Percentiles rank a stretch among this genome's conserved stretches.
phyloP scores from a whole-genome alignment of 2,329 filamentous ascomycete genomes.

The Acephala macrosclerotiorum region DNA sequence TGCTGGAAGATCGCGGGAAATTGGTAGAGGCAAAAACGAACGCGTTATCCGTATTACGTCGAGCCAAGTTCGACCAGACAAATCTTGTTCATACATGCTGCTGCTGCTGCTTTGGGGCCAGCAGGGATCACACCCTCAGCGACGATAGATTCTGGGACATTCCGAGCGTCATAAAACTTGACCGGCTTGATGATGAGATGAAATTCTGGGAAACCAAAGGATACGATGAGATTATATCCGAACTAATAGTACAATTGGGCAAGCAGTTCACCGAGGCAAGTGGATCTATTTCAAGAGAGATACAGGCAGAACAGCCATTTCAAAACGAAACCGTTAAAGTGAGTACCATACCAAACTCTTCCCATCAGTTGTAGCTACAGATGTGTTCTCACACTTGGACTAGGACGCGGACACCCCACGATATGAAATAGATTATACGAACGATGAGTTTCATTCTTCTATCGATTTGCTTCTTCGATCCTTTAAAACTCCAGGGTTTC shows the following conservation, averaged over 20 bases:
- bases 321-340: conserved; percentile 7
- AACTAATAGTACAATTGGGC: conserved; percentile 10
- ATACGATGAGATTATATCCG: conserved; percentile 11
- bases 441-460: too few relatives aligned
- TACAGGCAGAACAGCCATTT: conserved; percentile 12
- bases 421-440: too few relatives aligned
- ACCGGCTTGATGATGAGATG: too few relatives aligned
- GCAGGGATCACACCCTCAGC: background rate
- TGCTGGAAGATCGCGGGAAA: conserved; percentile 13
- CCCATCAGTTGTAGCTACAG: conserved; percentile 6
- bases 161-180: too few relatives aligned
- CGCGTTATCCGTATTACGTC: conserved; percentile 11
- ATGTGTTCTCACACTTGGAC: conserved; percentile 9
- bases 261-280: conserved; percentile 9
- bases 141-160: too few relatives aligned
- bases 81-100: conserved; percentile 16
- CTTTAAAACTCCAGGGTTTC: conserved; percentile 6
- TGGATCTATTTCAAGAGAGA: conserved; percentile 4
- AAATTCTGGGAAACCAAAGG: too few relatives aligned
- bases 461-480: conserved; percentile 5
- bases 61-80: conserved; percentile 13
- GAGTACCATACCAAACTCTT: conserved; percentile 12
- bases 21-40: conserved; percentile 11
- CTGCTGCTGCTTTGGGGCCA: conserved; percentile 13
- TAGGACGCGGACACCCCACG: too few relatives aligned